These are phyloP conservation scores for Gossypium trilobum DNA, from an alignment of 441 rosid species.

Conservation along the genomic window DNA sequence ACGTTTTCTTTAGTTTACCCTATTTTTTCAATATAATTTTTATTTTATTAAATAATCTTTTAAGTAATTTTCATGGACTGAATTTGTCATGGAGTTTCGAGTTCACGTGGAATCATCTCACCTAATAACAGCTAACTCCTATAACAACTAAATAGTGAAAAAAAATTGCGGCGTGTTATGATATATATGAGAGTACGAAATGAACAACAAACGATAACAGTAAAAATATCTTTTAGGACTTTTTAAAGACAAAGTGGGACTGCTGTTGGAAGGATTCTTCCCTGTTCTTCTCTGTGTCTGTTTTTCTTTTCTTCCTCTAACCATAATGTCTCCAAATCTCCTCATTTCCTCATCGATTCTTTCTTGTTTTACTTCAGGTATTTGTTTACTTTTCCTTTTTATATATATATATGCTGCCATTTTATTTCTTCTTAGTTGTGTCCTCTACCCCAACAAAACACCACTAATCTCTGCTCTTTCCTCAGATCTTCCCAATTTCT, in stretches of 20 bases:
- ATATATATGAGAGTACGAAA: slow-evolving; percentile 6
- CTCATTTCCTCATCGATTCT: slow-evolving; percentile 17
- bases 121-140: no score
- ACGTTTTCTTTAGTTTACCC: no score
- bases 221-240: not conserved
- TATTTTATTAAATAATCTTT: no score
- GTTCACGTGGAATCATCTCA: no score
- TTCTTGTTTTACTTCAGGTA: slow-evolving; percentile 23
- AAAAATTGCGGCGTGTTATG: no score
- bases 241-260: slow-evolving; percentile 3
- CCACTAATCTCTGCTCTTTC: slow-evolving; percentile 5
- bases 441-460: slow-evolving; percentile 4
- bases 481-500: slow-evolving; percentile 38
- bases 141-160: no score
- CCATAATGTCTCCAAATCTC: slow-evolving; percentile 26
- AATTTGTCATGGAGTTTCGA: no score
- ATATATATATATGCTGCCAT: not conserved
- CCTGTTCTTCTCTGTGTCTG: not conserved
- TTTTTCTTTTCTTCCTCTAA: slow-evolving; percentile 1
- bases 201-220: slow-evolving; percentile 1
- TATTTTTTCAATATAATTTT: no score
- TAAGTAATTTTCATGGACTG: no score
- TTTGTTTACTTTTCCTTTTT: not conserved
- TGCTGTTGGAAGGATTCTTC: not conserved
- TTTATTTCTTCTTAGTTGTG: not conserved